Percentiles rank a stretch among this genome's conserved stretches.
Evolutionary conservation across 306 rosid genomes (phyloP).

Genomic region (Argentina anserina): DNA sequence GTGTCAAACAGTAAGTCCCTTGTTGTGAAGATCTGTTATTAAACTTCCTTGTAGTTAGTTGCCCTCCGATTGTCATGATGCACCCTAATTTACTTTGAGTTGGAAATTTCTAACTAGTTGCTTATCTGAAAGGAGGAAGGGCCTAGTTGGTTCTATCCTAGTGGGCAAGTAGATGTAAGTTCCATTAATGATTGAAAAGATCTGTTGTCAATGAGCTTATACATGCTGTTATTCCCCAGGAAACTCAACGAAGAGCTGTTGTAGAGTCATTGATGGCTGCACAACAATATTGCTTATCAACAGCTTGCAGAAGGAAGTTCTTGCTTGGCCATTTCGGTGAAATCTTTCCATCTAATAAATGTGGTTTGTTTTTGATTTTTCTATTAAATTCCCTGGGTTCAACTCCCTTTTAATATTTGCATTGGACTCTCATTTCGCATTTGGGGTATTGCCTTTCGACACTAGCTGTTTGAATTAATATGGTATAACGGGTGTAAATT

Average conservation of each 20-base stretch:
- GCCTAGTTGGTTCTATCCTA: neutral
- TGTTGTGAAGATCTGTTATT: neutral
- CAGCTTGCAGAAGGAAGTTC: constrained; percentile 82
- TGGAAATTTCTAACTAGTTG: neutral
- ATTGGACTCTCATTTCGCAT: neutral
- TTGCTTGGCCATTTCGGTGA: constrained; percentile 85
- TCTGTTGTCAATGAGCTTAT: constrained; percentile 14
- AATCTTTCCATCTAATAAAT: constrained; percentile 50
- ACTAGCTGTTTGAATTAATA: neutral
- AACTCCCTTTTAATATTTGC: neutral
- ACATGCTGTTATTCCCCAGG: constrained; percentile 43
- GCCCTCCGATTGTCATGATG: neutral
- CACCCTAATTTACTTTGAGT: neutral
- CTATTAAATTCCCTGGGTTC: constrained; percentile 18
- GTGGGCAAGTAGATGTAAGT: neutral
- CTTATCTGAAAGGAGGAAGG: neutral
- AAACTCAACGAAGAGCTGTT: constrained; percentile 69
- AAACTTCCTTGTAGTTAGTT: neutral
- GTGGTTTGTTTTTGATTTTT: constrained; percentile 54
- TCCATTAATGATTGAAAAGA: neutral
- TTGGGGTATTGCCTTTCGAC: neutral
- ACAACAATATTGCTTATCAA: constrained; percentile 61
- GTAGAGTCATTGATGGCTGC: constrained; percentile 74
- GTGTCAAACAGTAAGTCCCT: constrained; percentile 47
- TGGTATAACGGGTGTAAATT: neutral